phyloP scores from a whole-genome alignment of 345 rosid species.

The Nephelium lappaceum region DNA sequence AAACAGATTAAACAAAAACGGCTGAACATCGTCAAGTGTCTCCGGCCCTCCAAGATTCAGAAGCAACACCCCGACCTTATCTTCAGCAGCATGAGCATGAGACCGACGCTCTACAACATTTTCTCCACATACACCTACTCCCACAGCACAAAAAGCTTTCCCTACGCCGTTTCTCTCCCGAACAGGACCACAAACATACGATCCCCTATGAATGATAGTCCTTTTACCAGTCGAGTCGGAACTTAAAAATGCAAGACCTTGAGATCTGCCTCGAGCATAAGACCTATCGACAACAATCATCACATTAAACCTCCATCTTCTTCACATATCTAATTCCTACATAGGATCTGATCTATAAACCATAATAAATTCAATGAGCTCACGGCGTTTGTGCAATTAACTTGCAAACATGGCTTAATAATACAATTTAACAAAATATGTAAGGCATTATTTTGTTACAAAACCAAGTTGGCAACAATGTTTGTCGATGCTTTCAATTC shows the following conservation, averaged over 20 bases:
- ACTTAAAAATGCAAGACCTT: conserved; percentile 23
- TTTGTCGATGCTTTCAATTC: too few relatives aligned
- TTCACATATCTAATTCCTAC: too few relatives aligned
- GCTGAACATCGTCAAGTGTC: conserved; percentile 82
- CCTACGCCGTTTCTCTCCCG: conserved; percentile 41
- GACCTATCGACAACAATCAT: conserved; percentile 26
- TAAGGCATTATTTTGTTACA: background rate
- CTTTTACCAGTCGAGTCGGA: conserved; percentile 12
- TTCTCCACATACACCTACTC: conserved; percentile 39
- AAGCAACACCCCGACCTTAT: conserved; percentile 79
- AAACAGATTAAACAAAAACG: conserved; percentile 84
- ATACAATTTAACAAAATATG: background rate
- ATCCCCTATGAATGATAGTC: conserved; percentile 17
- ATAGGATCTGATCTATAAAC: background rate
- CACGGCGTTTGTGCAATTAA: background rate
- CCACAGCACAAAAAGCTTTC: conserved; percentile 43
- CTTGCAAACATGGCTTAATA: background rate
- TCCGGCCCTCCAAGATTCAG: conserved; percentile 91
- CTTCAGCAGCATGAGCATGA: conserved; percentile 46
- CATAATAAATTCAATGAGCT: background rate
- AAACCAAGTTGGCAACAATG: background rate
- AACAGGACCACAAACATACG: conserved; percentile 12
- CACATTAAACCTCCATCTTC: too few relatives aligned
- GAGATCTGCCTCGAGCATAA: conserved; percentile 19
- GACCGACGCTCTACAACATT: conserved; percentile 29